Evolutionary conservation across 805 yeast genomes (phyloP), one percentile per base, ranked within the genome.

Genomic region (Saturnispora serradocipensis): DNA sequence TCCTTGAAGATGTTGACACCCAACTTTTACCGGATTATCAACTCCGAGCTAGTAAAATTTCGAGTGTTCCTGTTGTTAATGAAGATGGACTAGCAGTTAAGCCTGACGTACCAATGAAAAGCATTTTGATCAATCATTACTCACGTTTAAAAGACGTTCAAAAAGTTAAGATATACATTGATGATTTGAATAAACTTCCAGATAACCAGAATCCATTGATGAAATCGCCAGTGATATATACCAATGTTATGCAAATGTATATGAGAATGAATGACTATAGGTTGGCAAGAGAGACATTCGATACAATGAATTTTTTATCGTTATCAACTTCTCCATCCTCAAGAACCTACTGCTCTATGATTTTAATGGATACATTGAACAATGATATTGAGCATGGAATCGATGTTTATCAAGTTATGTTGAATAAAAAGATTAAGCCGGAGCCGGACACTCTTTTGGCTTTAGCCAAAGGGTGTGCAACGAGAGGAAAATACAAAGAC

Each of bases 221-320:
- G 24, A 49, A 46, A 15, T 48, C 56, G 1, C 58, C 70, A 4
- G 60, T 64, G 4, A 68, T 82, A 1, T 81, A 80, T 56, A 74
- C 84, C 3, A 77, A 79, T 40, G 72, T 84, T 6, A 61, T 87
- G 42, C 81, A 82, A 54, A 72, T 86, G 24, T 79, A 84, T 59
- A 79, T 81, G 6, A 72, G 78, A 50, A 61, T 73, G 48, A 69
- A 62, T 52, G 76, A 77, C 50, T 78, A 73, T 54, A 64, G 71
- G 16, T 81, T 84, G 55, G 95, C 96, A 0, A 76, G 77, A 51
- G 81, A 81, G 44, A 71, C 86, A 2, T 93, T 93, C 67, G 88
- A 84, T 57, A 80, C 88, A 55, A 81, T 93, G 89, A 91, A 88
- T 62, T 91, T 87, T 63, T 65, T 84, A 57, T 80, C 93, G 1